Conservation (phyloP, 177 flowering plant species). For the Vitis hybrid region DNA sequence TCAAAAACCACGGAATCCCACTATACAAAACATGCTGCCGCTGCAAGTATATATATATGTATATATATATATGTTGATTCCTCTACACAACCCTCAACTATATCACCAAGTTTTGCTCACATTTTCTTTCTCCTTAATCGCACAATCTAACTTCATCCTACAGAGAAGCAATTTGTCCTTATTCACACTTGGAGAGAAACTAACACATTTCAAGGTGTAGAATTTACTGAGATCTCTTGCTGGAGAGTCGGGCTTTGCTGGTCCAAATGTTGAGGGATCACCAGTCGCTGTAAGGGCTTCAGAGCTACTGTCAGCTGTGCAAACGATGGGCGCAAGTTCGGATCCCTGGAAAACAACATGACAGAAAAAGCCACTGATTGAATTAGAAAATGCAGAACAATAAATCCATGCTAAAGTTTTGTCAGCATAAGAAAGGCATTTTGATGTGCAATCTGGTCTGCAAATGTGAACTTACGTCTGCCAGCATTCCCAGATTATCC, state of each 20-base stretch:
- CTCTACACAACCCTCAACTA: too few relatives aligned
- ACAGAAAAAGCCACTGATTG: constrained; percentile 3
- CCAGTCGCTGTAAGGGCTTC: constrained; percentile 85
- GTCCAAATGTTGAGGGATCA: constrained; percentile 47
- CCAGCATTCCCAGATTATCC: constrained; percentile 90
- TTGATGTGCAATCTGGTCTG: neutral
- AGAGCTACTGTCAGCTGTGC: constrained; percentile 78
- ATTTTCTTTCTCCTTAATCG: neutral
- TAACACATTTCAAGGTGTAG: constrained; percentile 48
- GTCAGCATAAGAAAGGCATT: neutral
- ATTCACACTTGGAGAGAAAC: constrained; percentile 42
- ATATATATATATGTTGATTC: too few relatives aligned
- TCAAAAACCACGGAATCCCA: constrained; percentile 9
- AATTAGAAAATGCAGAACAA: neutral
- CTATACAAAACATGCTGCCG: constrained; percentile 8
- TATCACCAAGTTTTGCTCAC: too few relatives aligned
- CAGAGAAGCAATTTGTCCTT: constrained; percentile 22
- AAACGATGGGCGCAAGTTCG: constrained; percentile 91
- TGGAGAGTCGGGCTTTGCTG: constrained; percentile 48
- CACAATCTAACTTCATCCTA: constrained; percentile 10
- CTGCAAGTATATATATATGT: neutral
- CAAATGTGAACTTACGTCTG: constrained; percentile 57
- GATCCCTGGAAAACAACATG: constrained; percentile 60
- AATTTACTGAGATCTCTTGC: constrained; percentile 62
- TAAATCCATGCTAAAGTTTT: neutral